Evolutionary conservation across 78 protist species (phyloP), one percentile per base, ranked within the genome.

Genomic region (Dictyostelium capitatum): DNA sequence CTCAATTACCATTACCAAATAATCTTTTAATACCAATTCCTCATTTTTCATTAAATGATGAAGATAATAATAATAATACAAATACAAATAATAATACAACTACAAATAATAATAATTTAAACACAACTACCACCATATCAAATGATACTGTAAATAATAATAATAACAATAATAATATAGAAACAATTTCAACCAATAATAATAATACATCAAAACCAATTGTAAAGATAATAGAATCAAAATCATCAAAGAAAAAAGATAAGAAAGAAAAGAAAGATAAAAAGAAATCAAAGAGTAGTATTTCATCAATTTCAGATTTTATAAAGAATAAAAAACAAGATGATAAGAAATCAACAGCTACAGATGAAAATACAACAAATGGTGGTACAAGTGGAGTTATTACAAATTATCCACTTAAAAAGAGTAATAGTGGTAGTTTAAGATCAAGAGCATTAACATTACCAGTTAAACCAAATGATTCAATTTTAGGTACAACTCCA

Each of bases 401-500:
- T 37, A 37, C 43, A 62, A 30, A 25, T 62, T 25, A 62, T 25
- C 70, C 70, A 25, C 41, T 37, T 25, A 79, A 57, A 6, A 77
- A 77, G 14, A 53, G 69, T 15, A 79, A 37, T 37, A 37, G 57
- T 53, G 48, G 75, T 32, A 79, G 30, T 32, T 56, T 53, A 54
- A 56, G 93, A 87, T 77, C 69, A 51, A 80, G 93, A 75, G 93
- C 93, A 64, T 64, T 87, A 25, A 87, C 93, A 28, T 64, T 87
- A 51, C 93, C 93, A 3, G 93, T 87, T 20, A 87, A 87, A 64
- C 93, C 93, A 56, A 87, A 77, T 50, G 93, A 87, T 20, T 87
- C 93, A 10, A 87, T 87, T n/a, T 80, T 87, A 57, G 30, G 23
- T n/a, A 32, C 41, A 37, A 48, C 67, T 1, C 64, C 37, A 20